Percentiles rank a stretch among this genome's conserved stretches.
Evolutionary conservation across 1,139 yeast species (phyloP).

Genomic region (Candida sp.): DNA sequence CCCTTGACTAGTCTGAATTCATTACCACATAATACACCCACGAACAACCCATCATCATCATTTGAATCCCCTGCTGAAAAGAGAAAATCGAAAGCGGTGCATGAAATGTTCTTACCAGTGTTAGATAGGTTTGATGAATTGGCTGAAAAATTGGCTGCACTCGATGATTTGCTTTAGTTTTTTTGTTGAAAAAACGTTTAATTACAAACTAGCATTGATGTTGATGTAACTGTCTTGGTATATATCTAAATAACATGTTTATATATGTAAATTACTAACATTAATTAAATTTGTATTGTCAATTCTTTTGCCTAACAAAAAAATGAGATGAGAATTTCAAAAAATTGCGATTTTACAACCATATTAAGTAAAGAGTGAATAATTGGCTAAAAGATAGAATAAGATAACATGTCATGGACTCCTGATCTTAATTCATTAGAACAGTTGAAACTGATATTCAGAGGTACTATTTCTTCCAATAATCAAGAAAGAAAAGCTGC

Average conservation of each 20-base stretch:
- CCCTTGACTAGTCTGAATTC: slow-evolving; percentile 42
- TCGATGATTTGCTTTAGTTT: slow-evolving; percentile 28
- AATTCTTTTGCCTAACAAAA: no score
- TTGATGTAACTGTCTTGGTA: no score
- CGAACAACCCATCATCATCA: slow-evolving; percentile 1
- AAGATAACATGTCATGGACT: slow-evolving; percentile 42
- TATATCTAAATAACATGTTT: no score
- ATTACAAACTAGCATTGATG: no score
- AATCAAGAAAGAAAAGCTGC: slow-evolving; percentile 57
- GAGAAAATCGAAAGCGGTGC: slow-evolving; percentile 35
- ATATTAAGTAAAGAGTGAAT: not conserved
- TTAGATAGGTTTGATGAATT: slow-evolving; percentile 44
- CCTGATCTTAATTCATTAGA: slow-evolving; percentile 60
- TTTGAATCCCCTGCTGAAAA: slow-evolving; percentile 10
- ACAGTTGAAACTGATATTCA: slow-evolving; percentile 61
- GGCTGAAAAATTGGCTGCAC: slow-evolving; percentile 43
- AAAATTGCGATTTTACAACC: not conserved
- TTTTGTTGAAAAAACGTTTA: no score
- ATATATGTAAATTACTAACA: no score
- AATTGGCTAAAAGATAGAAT: not conserved
- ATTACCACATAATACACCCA: slow-evolving; percentile 8
- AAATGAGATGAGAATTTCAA: not conserved
- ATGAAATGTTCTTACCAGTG: slow-evolving; percentile 45
- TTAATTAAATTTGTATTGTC: no score
- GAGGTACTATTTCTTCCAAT: slow-evolving; percentile 63